Evolutionary conservation across 2,329 filamentous ascomycete species (phyloP).

Genomic region (Drechmeria coniospora): DNA sequence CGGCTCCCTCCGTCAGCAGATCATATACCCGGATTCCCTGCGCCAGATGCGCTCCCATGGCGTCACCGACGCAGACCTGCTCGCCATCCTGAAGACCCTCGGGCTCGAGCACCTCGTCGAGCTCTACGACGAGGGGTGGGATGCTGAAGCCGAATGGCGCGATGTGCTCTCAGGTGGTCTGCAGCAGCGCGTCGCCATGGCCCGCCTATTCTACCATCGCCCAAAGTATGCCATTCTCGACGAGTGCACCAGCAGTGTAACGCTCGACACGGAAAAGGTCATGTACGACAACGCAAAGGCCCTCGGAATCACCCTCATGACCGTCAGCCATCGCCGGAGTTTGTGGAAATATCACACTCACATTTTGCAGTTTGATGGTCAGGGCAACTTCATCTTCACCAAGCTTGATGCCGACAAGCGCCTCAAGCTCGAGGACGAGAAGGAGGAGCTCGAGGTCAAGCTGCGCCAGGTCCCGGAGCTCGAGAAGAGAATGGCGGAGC

Average conservation of each 20-base stretch:
- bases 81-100: slow-evolving; percentile 60
- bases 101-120: slow-evolving; percentile 73
- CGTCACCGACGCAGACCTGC: slow-evolving; percentile 66
- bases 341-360: slow-evolving; percentile 93
- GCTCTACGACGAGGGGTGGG: slow-evolving; percentile 65
- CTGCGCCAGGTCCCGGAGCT: slow-evolving; percentile 77
- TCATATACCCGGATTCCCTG: slow-evolving; percentile 86
- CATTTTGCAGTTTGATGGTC: slow-evolving; percentile 93
- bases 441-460: slow-evolving; percentile 79
- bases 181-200: slow-evolving; percentile 95
- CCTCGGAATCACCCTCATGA: slow-evolving; percentile 89
- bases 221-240: slow-evolving; percentile 92
- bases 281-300: slow-evolving; percentile 97
- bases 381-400: slow-evolving; percentile 83
- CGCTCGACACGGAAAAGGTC: slow-evolving; percentile 79
- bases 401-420: slow-evolving; percentile 75
- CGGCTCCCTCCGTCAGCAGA: slow-evolving; percentile 86
- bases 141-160: slow-evolving; percentile 91
- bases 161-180: slow-evolving; percentile 84
- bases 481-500: slow-evolving; percentile 68
- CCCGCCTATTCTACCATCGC: slow-evolving; percentile 81
- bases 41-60: slow-evolving; percentile 77
- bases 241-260: slow-evolving; percentile 92
- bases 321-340: slow-evolving; percentile 78
- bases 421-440: slow-evolving; percentile 83